Conservation (phyloP, 257 asterid species). For the Henckelia pumila region DNA sequence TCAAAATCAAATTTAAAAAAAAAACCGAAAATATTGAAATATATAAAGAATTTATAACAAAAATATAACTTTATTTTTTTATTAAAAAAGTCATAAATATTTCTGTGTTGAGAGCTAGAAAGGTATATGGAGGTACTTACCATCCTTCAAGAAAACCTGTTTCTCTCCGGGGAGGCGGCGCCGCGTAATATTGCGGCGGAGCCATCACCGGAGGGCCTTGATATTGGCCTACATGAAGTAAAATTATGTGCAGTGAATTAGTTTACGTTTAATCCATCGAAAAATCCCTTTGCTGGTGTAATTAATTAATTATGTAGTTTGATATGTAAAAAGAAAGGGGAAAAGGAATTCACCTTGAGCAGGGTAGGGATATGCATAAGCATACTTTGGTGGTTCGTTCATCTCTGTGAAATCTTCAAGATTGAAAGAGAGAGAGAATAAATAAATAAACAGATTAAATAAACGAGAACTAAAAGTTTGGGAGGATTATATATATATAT, state of each 20-base stretch:
- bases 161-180: conserved; percentile 67
- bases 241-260: not conserved
- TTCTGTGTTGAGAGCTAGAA: too few relatives aligned
- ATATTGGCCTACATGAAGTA: conserved; percentile 45
- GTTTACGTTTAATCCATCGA: not conserved
- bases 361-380: not conserved
- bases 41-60: too few relatives aligned
- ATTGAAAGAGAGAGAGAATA: not conserved
- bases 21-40: not conserved
- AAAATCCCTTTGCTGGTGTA: not conserved
- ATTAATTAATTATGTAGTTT: not conserved
- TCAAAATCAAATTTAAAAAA: not conserved
- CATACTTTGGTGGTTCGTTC: not conserved
- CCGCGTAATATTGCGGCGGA: conserved; percentile 76
- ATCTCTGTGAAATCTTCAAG: not conserved
- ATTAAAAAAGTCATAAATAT: too few relatives aligned
- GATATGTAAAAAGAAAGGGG: not conserved
- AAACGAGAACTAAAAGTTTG: not conserved
- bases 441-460: too few relatives aligned
- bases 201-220: conserved; percentile 94
- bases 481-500: not conserved
- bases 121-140: conserved; percentile 26
- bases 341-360: not conserved
- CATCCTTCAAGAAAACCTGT: conserved; percentile 79
- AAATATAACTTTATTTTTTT: too few relatives aligned